Base-by-base conservation (phyloP, 345 rosid species). In the Acer campestre region DNA sequence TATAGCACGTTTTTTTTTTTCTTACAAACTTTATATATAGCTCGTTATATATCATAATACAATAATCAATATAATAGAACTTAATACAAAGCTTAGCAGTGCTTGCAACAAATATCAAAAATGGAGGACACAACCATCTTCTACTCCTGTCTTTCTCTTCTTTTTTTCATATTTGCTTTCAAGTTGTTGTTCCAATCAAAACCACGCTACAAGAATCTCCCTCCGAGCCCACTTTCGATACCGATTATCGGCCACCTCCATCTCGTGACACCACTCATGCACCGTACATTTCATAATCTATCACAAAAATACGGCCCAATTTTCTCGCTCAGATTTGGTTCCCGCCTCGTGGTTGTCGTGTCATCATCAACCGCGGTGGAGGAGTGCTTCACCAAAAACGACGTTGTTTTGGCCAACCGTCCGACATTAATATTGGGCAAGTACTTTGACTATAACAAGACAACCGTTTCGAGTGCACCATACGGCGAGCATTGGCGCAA, bases 401-500 rank as follows among this genome's bases (percentile, higher is more conserved):
- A 90, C 70, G 56, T 83, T 66, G 73, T 85, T 42, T 61, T 91
- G 0, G 90, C 91, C 2, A 77, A 86, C 67, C 88, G 92, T 1
- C 88, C 89, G 8, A 61, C 10, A 4, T 38, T 73, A 1, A 25
- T 81, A 46, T 5, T 64, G 0, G 70, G 79, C 42, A 87, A 86
- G 75, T 79, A 88, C 79, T 1, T 89, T 10, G 78, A 78, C 17
- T 91, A 89, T 79, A 77, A 88, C 77, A 13, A 67, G 61, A 84
- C 88, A 22, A 73, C 76, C 13, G 38, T 90, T 0, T 18, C 46
- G 9, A 51, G 80, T 0, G 76, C 88, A 2, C 67, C 87, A 13
- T 87, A 92, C 59, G 97, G 92, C 2, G 90, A 92, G 18, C 92
- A 85, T 29, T 92, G 94, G 92, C 89, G 94, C 59, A 88, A 86